These are phyloP conservation scores for Penicilliopsis zonata DNA, from an alignment of 495 filamentous ascomycete genomes.

Conservation along the genomic window DNA sequence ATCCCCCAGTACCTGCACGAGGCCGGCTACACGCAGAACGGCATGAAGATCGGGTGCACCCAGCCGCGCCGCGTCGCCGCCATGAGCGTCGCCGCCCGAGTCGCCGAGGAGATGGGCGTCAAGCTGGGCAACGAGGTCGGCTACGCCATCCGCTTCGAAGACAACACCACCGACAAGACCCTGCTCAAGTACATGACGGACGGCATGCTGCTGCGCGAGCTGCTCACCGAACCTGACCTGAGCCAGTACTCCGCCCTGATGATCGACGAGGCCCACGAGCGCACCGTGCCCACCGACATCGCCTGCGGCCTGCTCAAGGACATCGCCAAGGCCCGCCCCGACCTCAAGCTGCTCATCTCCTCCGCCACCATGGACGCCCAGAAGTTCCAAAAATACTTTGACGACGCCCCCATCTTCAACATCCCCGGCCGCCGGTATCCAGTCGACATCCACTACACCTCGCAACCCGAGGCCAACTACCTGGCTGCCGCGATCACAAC, in stretches of 20 bases:
- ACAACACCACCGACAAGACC: conserved; percentile 82
- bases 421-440: conserved; percentile 85
- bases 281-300: conserved; percentile 86
- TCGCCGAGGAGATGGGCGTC: conserved; percentile 94
- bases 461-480: conserved; percentile 90
- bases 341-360: conserved; percentile 85
- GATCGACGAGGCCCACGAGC: conserved; percentile 96
- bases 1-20: conserved; percentile 80
- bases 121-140: conserved; percentile 89
- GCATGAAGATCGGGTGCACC: conserved; percentile 40
- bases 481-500: conserved; percentile 85
- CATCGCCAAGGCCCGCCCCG: conserved; percentile 72
- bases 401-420: conserved; percentile 92
- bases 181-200: conserved; percentile 99
- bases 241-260: conserved; percentile 81
- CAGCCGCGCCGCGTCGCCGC: conserved; percentile 95
- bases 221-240: conserved; percentile 81
- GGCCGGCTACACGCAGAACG: conserved; percentile 75
- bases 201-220: conserved; percentile 87
- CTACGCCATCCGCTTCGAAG: conserved; percentile 98
- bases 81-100: conserved; percentile 98
- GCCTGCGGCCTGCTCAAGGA: conserved; percentile 86
- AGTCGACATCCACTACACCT: conserved; percentile 87
- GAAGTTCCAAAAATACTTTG: conserved; percentile 87
- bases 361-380: conserved; percentile 93